Evolutionary conservation across 257 asterid genomes (phyloP).

Genomic region (Solanum chiquidenum): DNA sequence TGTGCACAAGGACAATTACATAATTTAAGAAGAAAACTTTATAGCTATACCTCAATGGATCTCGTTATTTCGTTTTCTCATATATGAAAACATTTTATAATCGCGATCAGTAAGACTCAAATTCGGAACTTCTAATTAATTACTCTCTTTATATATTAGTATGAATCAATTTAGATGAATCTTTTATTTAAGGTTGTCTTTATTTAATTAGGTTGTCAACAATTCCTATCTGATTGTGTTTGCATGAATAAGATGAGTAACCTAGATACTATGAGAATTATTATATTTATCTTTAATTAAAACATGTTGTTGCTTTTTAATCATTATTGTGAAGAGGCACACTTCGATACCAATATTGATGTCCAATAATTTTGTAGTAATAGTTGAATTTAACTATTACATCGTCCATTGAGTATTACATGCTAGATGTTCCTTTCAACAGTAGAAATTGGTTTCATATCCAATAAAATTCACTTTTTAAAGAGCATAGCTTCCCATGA

Average conservation of each 20-base stretch:
- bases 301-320: background rate
- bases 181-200: background rate
- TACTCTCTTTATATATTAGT: background rate
- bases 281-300: background rate
- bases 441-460: background rate
- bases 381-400: no score
- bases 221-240: background rate
- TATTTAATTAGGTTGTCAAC: background rate
- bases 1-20: background rate
- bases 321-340: background rate
- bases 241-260: background rate
- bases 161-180: background rate
- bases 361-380: background rate
- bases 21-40: background rate
- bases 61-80: background rate
- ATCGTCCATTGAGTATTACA: background rate
- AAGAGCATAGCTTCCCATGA: background rate
- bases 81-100: background rate
- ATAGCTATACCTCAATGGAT: background rate
- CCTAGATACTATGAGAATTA: background rate
- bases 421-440: background rate
- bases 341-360: background rate
- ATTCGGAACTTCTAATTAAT: background rate
- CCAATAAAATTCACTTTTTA: background rate
- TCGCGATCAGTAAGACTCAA: no score